Conservation (phyloP, 176 grass and related monocot genomes). For the Avena eriantha region DNA sequence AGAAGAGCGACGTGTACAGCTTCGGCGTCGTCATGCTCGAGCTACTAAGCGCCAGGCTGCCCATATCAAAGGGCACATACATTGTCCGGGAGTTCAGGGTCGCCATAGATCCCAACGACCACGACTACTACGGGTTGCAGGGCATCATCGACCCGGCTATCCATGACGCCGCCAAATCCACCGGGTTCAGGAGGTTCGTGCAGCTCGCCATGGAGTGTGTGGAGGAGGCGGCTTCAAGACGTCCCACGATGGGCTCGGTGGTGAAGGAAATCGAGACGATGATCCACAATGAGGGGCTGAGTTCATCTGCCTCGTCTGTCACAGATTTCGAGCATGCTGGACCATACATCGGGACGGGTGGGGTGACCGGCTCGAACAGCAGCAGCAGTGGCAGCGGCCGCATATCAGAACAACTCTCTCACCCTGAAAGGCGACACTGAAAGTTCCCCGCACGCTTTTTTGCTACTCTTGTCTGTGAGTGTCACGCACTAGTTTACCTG, state of each 20-base stretch:
- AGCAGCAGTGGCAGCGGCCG: neutral
- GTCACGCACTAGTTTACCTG: neutral
- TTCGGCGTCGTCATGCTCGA: slow-evolving; percentile 88
- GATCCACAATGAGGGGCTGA: slow-evolving; percentile 51
- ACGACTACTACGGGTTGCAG: slow-evolving; percentile 64
- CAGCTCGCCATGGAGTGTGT: slow-evolving; percentile 78
- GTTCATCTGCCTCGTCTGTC: slow-evolving; percentile 38
- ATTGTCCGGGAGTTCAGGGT: slow-evolving; percentile 71
- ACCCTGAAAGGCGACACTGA: neutral
- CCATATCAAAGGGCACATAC: slow-evolving; percentile 68
- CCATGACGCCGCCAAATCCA: slow-evolving; percentile 40
- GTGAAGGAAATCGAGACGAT: slow-evolving; percentile 86
- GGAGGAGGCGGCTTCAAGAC: slow-evolving; percentile 51
- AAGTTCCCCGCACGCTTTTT: neutral
- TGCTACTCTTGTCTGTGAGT: neutral
- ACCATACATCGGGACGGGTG: neutral
- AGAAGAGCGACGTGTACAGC: slow-evolving; percentile 89
- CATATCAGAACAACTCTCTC: slow-evolving; percentile 4
- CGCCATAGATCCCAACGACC: slow-evolving; percentile 60
- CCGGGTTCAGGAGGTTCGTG: slow-evolving; percentile 66
- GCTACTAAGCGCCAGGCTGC: slow-evolving; percentile 55
- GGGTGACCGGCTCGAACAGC: neutral
- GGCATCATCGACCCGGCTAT: slow-evolving; percentile 65
- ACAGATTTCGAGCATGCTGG: slow-evolving; percentile 31
- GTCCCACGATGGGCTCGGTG: slow-evolving; percentile 72